Evolutionary conservation across 805 yeast genomes (phyloP).

Genomic region (Danielia oregonensis): DNA sequence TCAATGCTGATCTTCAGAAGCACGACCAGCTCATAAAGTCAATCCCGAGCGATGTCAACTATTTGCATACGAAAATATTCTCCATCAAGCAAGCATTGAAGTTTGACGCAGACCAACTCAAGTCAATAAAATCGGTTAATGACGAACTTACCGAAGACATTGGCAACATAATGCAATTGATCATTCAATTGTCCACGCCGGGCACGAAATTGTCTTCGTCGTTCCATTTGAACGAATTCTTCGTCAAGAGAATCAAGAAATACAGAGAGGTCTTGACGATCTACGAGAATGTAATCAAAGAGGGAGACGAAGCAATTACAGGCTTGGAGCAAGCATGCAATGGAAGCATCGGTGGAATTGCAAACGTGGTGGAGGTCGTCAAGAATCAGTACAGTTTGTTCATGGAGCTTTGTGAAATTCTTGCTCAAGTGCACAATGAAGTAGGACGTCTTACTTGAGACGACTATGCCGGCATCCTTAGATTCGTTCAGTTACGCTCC

Average conservation of each 20-base stretch:
- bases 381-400: conserved; percentile 66
- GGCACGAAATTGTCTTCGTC: conserved; percentile 55
- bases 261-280: conserved; percentile 47
- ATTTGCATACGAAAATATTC: conserved; percentile 55
- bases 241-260: conserved; percentile 47
- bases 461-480: not conserved
- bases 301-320: conserved; percentile 50
- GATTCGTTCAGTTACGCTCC: not conserved
- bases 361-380: conserved; percentile 55
- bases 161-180: conserved; percentile 50
- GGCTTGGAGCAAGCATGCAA: conserved; percentile 38
- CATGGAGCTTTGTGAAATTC: conserved; percentile 70
- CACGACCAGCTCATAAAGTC: conserved; percentile 65
- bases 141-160: conserved; percentile 46
- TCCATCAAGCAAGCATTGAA: conserved; percentile 63
- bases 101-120: conserved; percentile 40
- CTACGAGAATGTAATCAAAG: conserved; percentile 62
- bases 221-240: conserved; percentile 53
- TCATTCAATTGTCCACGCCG: conserved; percentile 48
- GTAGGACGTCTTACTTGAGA: conserved; percentile 10
- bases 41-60: conserved; percentile 69
- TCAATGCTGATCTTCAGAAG: conserved; percentile 57
- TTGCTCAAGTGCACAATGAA: conserved; percentile 62
- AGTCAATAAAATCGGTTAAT: conserved; percentile 31
- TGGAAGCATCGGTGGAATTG: conserved; percentile 39